A percentile compares a stretch with the other conserved stretches of the same genome.
phyloP scores from a whole-genome alignment of 768 basidiomycete species.

The Lyophyllum decastes region DNA sequence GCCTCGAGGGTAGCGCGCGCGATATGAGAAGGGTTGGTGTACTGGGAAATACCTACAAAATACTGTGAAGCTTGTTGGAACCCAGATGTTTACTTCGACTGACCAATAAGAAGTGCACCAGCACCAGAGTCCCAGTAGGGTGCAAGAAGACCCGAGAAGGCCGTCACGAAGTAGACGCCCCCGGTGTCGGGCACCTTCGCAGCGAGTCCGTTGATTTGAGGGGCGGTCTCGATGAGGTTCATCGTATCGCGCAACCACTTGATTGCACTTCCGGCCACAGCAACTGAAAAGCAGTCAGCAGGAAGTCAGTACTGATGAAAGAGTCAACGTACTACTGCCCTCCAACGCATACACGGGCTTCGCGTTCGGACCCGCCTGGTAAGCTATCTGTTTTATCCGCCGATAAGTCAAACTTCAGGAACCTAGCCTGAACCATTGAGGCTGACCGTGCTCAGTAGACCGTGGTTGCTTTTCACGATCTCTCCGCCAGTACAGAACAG shows the following conservation, averaged over 20 bases:
- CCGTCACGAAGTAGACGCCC: conserved; percentile 95
- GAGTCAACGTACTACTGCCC: conserved; percentile 73
- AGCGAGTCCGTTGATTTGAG: conserved; percentile 85
- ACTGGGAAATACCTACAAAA: conserved; percentile 68
- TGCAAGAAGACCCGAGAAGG: conserved; percentile 93
- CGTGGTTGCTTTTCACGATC: conserved; percentile 83
- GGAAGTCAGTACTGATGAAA: neutral
- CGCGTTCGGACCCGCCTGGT: conserved; percentile 76
- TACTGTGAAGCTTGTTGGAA: neutral
- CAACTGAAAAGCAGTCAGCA: conserved; percentile 47
- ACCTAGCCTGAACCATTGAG: neutral
- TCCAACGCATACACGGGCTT: conserved; percentile 93
- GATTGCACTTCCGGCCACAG: conserved; percentile 93
- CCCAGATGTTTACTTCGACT: conserved; percentile 3
- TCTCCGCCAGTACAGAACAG: conserved; percentile 92
- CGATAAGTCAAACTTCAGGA: neutral
- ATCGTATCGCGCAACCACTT: conserved; percentile 97
- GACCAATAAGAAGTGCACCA: conserved; percentile 81
- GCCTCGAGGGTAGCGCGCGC: conserved; percentile 95
- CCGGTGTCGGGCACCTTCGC: conserved; percentile 75
- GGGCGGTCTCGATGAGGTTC: conserved; percentile 74
- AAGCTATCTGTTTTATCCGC: conserved; percentile 65
- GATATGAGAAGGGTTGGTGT: conserved; percentile 91
- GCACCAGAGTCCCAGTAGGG: conserved; percentile 98
- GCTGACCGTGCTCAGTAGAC: conserved; percentile 83